Evolutionary conservation across 2,329 filamentous ascomycete genomes (phyloP), one percentile per base, ranked within the genome.

Genomic region (Diplodia intermedia): DNA sequence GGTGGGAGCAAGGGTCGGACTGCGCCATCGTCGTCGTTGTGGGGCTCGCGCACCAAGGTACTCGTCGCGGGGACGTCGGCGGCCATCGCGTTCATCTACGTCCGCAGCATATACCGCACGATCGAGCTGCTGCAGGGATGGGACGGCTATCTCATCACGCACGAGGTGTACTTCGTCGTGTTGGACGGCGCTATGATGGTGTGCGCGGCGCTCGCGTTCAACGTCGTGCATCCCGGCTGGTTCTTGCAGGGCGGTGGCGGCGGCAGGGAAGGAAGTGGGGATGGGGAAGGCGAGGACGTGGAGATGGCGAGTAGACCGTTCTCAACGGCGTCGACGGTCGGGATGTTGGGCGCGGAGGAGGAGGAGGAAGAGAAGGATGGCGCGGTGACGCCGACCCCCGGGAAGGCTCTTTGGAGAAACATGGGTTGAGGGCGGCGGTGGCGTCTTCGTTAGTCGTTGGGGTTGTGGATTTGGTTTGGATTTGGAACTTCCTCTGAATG

Each of bases 101-200:
- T 82, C 14, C 78, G 84, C 55, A 83, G 80, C 68, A 80, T 85
- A 47, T 86, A 85, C 71, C 81, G 84, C 62, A 82, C 83, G 1
- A 79, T 85, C 50, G 84, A 86, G 71, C 75, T 86, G 65, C 75
- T 79, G 20, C 77, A 86, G 71, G 84, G 84, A 0, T 86, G 84
- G 84, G 68, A 71, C 6, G 84, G 84, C 0, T 82, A 82, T 53
- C 72, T 86, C 57, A 85, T 86, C 66, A 83, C 82, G n/a, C 81
- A 82, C 5, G 80, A 86, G 71, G 72, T 73, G 11, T 86, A 81
- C 68, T 85, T 86, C 69, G 79, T 85, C 69, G 82, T 77, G 5
- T 75, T 86, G 2, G 84, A 86, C 69, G 83, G 81, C 2, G 77
- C 78, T 2, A 80, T 84, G 73, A 86, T 86, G 80, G 75, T 82